Conservation (phyloP, 31 red algal genomes). For the Odonthalia washingtoniensis region DNA sequence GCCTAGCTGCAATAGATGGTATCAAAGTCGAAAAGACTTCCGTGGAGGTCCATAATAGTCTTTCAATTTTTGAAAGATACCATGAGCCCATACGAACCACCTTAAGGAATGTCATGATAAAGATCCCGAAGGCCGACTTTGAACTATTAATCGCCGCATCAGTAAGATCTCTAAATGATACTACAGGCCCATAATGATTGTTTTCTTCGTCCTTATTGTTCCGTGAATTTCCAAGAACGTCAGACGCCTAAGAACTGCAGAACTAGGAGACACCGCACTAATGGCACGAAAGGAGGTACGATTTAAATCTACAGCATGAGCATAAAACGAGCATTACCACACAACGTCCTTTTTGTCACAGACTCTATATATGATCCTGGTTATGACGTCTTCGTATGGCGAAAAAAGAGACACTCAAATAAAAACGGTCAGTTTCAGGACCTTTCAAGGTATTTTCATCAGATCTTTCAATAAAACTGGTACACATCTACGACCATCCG, state of each 20-base stretch:
- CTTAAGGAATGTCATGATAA: no score
- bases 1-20: no score
- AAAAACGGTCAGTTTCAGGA: no score
- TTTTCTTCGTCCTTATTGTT: constrained; percentile 36
- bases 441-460: not conserved
- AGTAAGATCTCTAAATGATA: not conserved
- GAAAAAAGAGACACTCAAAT: constrained; percentile 6
- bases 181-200: not conserved
- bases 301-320: not conserved
- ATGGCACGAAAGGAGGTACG: not conserved
- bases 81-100: no score
- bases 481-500: not conserved
- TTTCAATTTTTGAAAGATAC: no score
- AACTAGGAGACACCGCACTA: not conserved
- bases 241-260: not conserved
- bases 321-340: not conserved
- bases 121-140: no score
- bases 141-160: no score
- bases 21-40: no score
- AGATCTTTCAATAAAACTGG: constrained; percentile 14
- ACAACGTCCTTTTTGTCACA: not conserved
- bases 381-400: constrained; percentile 13
- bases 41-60: no score
- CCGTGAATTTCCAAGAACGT: constrained; percentile 3
- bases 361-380: not conserved